These are phyloP conservation scores for Fusarium stilboides DNA, from an alignment of 2,329 filamentous ascomycete species.

Conservation along the genomic window DNA sequence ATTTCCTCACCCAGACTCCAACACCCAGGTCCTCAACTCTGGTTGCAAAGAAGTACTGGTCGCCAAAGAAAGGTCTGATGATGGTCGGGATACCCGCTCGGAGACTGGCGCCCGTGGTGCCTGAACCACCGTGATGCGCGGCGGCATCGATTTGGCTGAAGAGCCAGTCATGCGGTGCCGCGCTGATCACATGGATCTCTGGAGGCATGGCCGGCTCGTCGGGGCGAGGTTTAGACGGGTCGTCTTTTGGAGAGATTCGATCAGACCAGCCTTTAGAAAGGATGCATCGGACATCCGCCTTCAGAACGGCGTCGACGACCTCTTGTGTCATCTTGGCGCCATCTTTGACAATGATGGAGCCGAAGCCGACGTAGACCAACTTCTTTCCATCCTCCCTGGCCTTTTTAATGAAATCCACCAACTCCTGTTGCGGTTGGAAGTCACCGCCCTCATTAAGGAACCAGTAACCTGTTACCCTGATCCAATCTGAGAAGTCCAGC, in stretches of 20 bases:
- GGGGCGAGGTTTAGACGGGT: conserved; percentile 63
- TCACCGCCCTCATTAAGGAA: conserved; percentile 83
- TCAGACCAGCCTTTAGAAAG: conserved; percentile 98
- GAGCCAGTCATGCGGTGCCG: conserved; percentile 96
- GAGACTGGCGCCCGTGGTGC: conserved; percentile 93
- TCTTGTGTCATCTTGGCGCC: conserved; percentile 90
- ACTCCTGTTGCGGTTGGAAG: conserved; percentile 82
- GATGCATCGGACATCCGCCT: conserved; percentile 94
- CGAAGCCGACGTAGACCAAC: conserved; percentile 96
- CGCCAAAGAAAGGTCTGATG: conserved; percentile 96
- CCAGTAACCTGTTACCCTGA: conserved; percentile 97
- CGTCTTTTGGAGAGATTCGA: conserved; percentile 70
- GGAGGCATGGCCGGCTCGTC: conserved; percentile 78
- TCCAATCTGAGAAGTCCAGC: conserved; percentile 97
- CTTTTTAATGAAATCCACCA: conserved; percentile 85
- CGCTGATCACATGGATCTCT: conserved; percentile 89
- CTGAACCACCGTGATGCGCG: conserved; percentile 93
- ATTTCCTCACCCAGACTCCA: conserved; percentile 88
- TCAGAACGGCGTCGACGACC: conserved; percentile 91
- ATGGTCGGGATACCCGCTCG: conserved; percentile 94
- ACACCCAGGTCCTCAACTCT: conserved; percentile 95
- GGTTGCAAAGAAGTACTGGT: conserved; percentile 95
- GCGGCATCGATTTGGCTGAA: conserved; percentile 95
- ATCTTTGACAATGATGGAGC: conserved; percentile 94
- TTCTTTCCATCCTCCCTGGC: conserved; percentile 88